These are phyloP conservation scores for Gilbertella persicaria DNA, from an alignment of 371 early-diverging fungal species.

Conservation along the genomic window DNA sequence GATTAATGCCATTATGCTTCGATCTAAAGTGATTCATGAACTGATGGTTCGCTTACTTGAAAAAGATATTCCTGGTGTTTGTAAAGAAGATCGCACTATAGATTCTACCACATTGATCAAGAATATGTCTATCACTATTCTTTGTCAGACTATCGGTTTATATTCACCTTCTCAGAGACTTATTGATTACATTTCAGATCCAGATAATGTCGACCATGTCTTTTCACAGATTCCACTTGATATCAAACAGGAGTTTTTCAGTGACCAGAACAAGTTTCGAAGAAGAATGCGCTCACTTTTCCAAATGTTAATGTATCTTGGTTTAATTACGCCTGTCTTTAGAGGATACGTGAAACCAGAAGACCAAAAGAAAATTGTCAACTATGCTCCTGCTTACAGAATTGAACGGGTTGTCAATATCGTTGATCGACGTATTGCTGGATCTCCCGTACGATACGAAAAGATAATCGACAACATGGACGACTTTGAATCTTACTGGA, in stretches of 20 bases:
- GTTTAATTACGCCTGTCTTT: background rate
- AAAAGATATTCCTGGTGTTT: constrained; percentile 9
- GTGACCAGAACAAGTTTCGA: constrained; percentile 18
- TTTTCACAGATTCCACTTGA: constrained; percentile 16
- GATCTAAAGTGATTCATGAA: constrained; percentile 44
- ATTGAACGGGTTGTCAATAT: background rate
- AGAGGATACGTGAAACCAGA: background rate
- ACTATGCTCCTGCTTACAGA: background rate
- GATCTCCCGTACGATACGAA: background rate
- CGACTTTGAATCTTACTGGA: background rate
- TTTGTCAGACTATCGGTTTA: constrained; percentile 28
- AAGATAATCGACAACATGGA: background rate
- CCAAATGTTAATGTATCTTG: constrained; percentile 5
- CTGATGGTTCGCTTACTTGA: constrained; percentile 27
- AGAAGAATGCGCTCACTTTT: constrained; percentile 13
- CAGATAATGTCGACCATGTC: background rate
- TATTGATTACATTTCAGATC: constrained; percentile 12
- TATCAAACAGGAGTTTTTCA: constrained; percentile 3
- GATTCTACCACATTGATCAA: constrained; percentile 8
- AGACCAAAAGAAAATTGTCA: background rate
- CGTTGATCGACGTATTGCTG: background rate
- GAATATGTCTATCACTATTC: background rate
- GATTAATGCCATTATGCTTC: constrained; percentile 40
- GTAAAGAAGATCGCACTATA: constrained; percentile 15
- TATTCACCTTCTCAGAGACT: background rate